Base-by-base conservation (phyloP, 2,329 filamentous ascomycete genomes). In the Claviceps pusilla region DNA sequence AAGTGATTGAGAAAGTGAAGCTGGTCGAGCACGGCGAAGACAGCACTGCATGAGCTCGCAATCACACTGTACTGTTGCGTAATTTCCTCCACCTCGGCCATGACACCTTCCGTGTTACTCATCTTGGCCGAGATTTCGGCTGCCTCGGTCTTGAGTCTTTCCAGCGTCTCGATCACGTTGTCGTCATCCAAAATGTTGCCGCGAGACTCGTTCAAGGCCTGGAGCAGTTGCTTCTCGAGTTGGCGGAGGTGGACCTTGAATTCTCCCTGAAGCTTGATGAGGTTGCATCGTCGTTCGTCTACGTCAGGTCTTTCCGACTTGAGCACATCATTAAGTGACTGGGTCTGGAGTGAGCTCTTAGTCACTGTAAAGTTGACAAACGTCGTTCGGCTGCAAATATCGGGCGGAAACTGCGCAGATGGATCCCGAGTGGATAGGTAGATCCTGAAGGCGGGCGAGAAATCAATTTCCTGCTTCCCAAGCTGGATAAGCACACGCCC, bases 341-440 rank as follows among this genome's bases (percentile, higher is more conserved):
- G 93, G 2, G 93, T 97, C 72, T 95, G 93, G 65, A 98, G 77
- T 76, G 91, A 97, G 79, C 93, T 96, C 73, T 97, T 91, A 4
- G 93, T 98, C 58, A 98, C 91, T 1, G 94, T 97, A 63, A 98
- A 98, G 72, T 98, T 98, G 78, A 98, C 93, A 71, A 98, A 95
- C 0, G 94, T 98, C 7, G 93, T 97, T 64, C 94, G 82, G 76
- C 89, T 95, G 81, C 94, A 98, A 59, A 98, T 89, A 66, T 98
- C 93, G 0, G 93, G 94, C 7, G 93, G 83, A 68, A 98, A 98
- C 7, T 85, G 88, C 31, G 93, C 91, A 46, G 94, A 98, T 1
- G 94, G 94, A 72, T 98, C 93, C 63, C 91, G 80, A 1, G 94
- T 98, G 0, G 91, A 96, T 43, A 98, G 75, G 68, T 95, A 98